A percentile compares a stretch with the other conserved stretches of the same genome.
These are phyloP conservation scores for Miamiensis avidus DNA, from an alignment of 169 alveolate genomes.

Conservation along the genomic window DNA sequence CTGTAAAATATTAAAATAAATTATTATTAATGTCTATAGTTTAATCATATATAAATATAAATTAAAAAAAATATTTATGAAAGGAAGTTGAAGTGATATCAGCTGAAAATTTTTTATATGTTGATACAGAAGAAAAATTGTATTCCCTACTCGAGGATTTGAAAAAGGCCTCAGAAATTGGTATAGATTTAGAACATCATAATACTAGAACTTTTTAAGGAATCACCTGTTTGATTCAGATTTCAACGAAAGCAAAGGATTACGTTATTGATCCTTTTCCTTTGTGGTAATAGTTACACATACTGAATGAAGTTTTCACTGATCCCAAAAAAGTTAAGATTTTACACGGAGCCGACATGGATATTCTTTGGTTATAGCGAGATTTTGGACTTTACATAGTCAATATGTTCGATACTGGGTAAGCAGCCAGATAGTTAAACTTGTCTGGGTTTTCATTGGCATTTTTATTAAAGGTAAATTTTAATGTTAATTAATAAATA, in stretches of 20 bases:
- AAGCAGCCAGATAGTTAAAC: conserved; percentile 89
- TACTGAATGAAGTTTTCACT: conserved; percentile 86
- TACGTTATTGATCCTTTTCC: conserved; percentile 92
- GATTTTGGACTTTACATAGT: conserved; percentile 96
- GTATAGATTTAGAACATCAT: conserved; percentile 94
- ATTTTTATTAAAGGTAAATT: conserved; percentile 73
- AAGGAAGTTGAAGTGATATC: conserved; percentile 72
- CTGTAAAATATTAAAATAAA: too few relatives aligned
- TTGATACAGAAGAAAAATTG: conserved; percentile 69
- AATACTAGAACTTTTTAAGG: conserved; percentile 87
- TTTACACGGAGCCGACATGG: conserved; percentile 93
- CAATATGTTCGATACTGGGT: conserved; percentile 94
- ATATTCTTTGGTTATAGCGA: conserved; percentile 93
- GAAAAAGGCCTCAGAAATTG: conserved; percentile 74
- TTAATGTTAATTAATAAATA: conserved; percentile 39
- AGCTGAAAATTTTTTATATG: conserved; percentile 49
- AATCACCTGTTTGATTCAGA: conserved; percentile 91
- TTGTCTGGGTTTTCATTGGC: conserved; percentile 82
- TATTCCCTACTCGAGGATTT: conserved; percentile 69
- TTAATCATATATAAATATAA: conserved; percentile 54
- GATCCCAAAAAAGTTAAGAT: conserved; percentile 94
- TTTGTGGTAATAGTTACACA: conserved; percentile 55
- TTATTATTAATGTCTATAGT: conserved; percentile 40
- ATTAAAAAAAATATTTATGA: conserved; percentile 26
- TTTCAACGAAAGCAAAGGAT: conserved; percentile 90